Evolutionary conservation across 495 filamentous ascomycete genomes (phyloP).

Genomic region (Aspergillus cristatus): DNA sequence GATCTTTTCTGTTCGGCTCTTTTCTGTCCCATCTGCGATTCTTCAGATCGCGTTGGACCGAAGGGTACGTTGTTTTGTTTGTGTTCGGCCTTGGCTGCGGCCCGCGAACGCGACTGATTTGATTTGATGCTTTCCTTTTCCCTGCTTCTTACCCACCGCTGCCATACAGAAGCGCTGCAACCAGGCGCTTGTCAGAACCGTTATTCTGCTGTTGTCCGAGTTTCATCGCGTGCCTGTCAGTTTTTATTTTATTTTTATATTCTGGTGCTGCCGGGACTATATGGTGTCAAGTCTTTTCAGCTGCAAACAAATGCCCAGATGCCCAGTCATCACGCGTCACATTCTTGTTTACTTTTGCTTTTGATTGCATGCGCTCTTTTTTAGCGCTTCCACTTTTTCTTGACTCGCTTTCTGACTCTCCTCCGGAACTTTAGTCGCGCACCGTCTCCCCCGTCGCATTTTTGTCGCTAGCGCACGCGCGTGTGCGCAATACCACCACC

Average conservation of each 20-base stretch:
- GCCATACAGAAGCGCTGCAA: too few relatives aligned
- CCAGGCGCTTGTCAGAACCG: too few relatives aligned
- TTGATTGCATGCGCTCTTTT: background rate
- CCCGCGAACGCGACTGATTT: constrained; percentile 2
- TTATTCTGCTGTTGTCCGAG: too few relatives aligned
- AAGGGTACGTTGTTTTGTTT: too few relatives aligned
- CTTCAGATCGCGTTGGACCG: too few relatives aligned
- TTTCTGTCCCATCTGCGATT: too few relatives aligned
- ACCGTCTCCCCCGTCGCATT: constrained; percentile 4
- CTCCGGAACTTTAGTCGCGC: constrained; percentile 6
- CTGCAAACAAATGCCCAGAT: constrained; percentile 1
- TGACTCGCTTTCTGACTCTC: background rate
- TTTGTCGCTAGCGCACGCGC: constrained; percentile 2
- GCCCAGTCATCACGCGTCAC: constrained; percentile 27
- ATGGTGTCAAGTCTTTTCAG: too few relatives aligned
- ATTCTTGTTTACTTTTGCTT: constrained; percentile 5
- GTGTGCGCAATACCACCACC: constrained; percentile 2
- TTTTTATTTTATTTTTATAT: constrained; percentile 7
- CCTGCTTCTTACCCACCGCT: too few relatives aligned
- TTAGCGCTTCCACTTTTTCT: constrained; percentile 9
- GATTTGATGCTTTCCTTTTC: too few relatives aligned
- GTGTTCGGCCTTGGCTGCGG: too few relatives aligned
- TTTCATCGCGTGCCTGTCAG: too few relatives aligned
- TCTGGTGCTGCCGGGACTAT: constrained; percentile 8
- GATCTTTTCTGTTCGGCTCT: too few relatives aligned